phyloP scores from a whole-genome alignment of 345 rosid genomes.

The Eucalyptus sp. region DNA sequence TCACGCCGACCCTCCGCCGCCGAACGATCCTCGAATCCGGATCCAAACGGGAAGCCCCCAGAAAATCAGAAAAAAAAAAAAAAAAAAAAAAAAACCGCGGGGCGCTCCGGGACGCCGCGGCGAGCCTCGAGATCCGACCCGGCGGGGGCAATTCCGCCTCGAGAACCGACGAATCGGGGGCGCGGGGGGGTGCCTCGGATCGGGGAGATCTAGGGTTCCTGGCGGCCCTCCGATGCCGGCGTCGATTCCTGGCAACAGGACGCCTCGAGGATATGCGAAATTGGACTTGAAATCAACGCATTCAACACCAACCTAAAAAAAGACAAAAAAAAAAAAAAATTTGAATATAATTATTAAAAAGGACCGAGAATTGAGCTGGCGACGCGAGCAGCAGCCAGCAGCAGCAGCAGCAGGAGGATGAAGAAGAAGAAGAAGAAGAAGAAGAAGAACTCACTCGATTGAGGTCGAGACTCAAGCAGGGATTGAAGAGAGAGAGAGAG shows the following conservation, averaged over 20 bases:
- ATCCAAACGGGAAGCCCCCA: background rate
- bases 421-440: background rate
- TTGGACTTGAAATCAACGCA: background rate
- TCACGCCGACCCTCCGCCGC: background rate
- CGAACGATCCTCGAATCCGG: background rate
- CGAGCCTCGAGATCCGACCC: slow-evolving; percentile 12
- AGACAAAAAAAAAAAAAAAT: background rate
- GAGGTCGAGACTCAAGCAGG: slow-evolving; percentile 3
- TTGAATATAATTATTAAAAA: background rate
- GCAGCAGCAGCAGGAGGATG: background rate
- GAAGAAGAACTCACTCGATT: slow-evolving; percentile 22
- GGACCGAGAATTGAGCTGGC: background rate
- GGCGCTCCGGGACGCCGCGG: slow-evolving; percentile 1
- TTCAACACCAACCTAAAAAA: background rate
- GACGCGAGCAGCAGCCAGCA: background rate
- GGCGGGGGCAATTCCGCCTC: background rate
- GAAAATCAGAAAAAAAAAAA: background rate
- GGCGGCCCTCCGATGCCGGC: slow-evolving; percentile 5
- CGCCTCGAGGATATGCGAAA: background rate
- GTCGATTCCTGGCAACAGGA: background rate
- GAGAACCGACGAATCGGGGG: background rate
- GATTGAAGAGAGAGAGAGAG: background rate
- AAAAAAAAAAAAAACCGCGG: background rate
- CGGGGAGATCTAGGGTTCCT: slow-evolving; percentile 35
- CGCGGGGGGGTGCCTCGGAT: background rate